Conservation (phyloP, 208 protist species). For the Trypanosoma brucei region DNA sequence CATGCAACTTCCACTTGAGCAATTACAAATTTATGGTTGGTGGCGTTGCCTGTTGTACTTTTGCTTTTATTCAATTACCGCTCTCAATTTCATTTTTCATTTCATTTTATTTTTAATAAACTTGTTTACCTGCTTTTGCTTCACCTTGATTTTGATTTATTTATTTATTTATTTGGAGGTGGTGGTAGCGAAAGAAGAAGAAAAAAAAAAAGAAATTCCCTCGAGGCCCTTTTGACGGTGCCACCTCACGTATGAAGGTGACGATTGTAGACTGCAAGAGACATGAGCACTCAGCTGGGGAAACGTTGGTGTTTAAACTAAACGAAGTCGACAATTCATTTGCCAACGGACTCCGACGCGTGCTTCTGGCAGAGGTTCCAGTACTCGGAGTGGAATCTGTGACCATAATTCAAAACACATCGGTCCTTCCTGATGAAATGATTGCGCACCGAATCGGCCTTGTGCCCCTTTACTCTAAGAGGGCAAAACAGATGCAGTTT, state of each 20-base stretch:
- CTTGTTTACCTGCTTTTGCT: too few species aligned
- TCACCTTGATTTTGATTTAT: too few species aligned
- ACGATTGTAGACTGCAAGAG: slow-evolving; percentile 77
- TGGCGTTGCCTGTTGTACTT: too few species aligned
- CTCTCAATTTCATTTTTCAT: too few species aligned
- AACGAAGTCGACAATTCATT: slow-evolving; percentile 89
- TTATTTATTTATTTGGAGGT: too few species aligned
- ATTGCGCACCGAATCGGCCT: slow-evolving; percentile 98
- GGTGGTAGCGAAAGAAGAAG: background rate
- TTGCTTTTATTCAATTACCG: too few species aligned
- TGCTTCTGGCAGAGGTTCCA: slow-evolving; percentile 99
- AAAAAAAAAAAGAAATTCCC: slow-evolving; percentile 2
- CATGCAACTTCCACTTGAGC: too few species aligned
- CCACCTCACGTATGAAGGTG: slow-evolving; percentile 43
- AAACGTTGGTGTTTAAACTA: slow-evolving; percentile 89
- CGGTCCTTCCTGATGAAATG: slow-evolving; percentile 98
- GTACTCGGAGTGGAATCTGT: slow-evolving; percentile 97
- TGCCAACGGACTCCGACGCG: slow-evolving; percentile 95
- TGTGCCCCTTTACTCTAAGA: slow-evolving; percentile 93
- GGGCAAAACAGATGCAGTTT: slow-evolving; percentile 79
- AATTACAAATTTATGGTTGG: too few species aligned
- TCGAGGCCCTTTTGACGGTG: background rate
- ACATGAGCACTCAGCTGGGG: slow-evolving; percentile 71
- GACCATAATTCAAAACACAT: slow-evolving; percentile 92
- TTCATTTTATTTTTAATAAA: too few species aligned